Percentiles rank a stretch among this genome's conserved stretches.
Evolutionary conservation across 768 basidiomycete species (phyloP).

Genomic region (Termitomyces titanicus): DNA sequence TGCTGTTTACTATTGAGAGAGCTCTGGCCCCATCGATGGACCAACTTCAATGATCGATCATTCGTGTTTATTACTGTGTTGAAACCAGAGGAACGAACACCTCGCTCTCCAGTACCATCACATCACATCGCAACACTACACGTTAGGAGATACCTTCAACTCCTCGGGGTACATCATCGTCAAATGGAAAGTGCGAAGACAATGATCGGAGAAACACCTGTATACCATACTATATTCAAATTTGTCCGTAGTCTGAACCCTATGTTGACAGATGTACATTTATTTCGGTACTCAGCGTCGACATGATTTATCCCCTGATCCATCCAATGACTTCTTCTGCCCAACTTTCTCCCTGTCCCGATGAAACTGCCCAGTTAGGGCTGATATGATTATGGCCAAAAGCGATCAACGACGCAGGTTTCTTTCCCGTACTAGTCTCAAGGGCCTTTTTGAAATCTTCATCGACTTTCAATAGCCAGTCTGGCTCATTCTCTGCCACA

Average conservation of each 20-base stretch:
- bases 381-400: slow-evolving; percentile 66
- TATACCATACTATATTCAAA: no score
- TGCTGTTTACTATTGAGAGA: slow-evolving; percentile 31
- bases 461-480: slow-evolving; percentile 33
- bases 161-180: no score
- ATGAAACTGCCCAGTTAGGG: slow-evolving; percentile 41
- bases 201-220: no score
- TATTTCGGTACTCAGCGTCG: not conserved
- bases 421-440: slow-evolving; percentile 28
- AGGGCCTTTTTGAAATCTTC: slow-evolving; percentile 37
- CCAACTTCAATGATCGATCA: no score
- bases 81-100: no score
- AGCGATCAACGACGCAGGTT: slow-evolving; percentile 33
- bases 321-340: slow-evolving; percentile 43
- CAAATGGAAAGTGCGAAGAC: no score
- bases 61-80: no score
- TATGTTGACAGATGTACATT: not conserved
- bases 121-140: no score
- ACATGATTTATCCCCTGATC: slow-evolving; percentile 18
- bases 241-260: not conserved
- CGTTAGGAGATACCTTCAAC: no score
- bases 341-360: slow-evolving; percentile 63
- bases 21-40: no score
- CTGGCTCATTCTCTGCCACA: slow-evolving; percentile 52
- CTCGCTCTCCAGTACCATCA: no score